Conservation (phyloP, 371 early-diverging fungal genomes). For the Apophysomyces variabilis region DNA sequence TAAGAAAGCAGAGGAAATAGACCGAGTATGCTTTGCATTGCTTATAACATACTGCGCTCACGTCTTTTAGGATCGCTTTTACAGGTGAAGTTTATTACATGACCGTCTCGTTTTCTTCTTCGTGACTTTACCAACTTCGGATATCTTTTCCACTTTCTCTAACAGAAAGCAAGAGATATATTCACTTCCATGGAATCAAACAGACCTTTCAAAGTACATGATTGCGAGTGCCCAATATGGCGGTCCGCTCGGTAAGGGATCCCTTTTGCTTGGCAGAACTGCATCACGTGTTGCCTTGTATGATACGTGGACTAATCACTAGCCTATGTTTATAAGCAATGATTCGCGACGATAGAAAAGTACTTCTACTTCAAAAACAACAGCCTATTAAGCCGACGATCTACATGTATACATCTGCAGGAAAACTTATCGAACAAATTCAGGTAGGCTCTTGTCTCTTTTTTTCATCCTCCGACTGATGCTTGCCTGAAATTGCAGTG, state of each 20-base stretch:
- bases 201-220: constrained; percentile 82
- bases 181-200: constrained; percentile 84
- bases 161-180: constrained; percentile 79
- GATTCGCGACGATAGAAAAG: constrained; percentile 85
- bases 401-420: constrained; percentile 84
- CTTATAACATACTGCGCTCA: not conserved
- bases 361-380: constrained; percentile 74
- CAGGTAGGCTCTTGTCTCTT: constrained; percentile 53
- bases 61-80: constrained; percentile 51
- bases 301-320: not conserved
- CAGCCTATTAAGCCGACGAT: constrained; percentile 80
- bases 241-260: constrained; percentile 85
- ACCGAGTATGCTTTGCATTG: not conserved
- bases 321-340: constrained; percentile 59
- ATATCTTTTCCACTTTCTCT: not conserved
- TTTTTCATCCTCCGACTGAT: not conserved
- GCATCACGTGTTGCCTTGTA: not conserved
- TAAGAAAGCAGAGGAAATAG: constrained; percentile 18
- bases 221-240: constrained; percentile 88
- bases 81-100: constrained; percentile 31
- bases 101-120: not conserved
- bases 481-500: constrained; percentile 56
- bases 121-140: not conserved
- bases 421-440: constrained; percentile 83
- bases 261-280: not conserved